phyloP scores from a whole-genome alignment of 2,329 filamentous ascomycete species.

The Zasmidium cellare region DNA sequence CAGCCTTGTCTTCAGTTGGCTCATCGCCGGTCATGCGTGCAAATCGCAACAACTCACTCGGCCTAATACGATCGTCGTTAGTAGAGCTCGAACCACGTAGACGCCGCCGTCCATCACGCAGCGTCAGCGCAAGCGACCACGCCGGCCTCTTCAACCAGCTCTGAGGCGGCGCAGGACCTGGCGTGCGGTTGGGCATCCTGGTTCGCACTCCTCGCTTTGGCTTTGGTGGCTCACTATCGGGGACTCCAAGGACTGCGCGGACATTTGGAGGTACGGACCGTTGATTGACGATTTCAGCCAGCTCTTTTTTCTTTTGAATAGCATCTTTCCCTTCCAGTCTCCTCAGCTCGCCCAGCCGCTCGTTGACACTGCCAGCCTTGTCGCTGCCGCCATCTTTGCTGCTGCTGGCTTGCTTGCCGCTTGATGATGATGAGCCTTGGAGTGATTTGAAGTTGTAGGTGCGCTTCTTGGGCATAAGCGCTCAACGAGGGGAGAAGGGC shows the following conservation, averaged over 20 bases:
- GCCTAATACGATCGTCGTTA: constrained; percentile 26
- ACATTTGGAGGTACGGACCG: constrained; percentile 47
- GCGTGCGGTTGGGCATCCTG: constrained; percentile 35
- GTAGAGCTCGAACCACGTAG: constrained; percentile 8
- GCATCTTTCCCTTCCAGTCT: constrained; percentile 42
- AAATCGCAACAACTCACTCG: constrained; percentile 29
- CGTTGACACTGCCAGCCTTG: constrained; percentile 41
- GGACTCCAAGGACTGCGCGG: constrained; percentile 45
- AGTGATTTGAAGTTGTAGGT: constrained; percentile 42
- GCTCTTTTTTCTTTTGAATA: constrained; percentile 41
- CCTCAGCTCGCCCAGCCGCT: constrained; percentile 49
- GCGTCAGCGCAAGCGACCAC: constrained; percentile 21
- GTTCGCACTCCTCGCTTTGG: constrained; percentile 43
- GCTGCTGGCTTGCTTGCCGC: constrained; percentile 39
- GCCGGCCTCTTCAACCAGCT: constrained; percentile 44
- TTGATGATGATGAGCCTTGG: constrained; percentile 34
- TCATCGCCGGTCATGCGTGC: constrained; percentile 20
- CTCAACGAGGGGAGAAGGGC: constrained; percentile 5
- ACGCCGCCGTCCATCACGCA: constrained; percentile 20
- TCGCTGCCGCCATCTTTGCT: constrained; percentile 21
- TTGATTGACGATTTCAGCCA: constrained; percentile 43
- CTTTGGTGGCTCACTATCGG: constrained; percentile 47
- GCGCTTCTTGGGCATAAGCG: constrained; percentile 51
- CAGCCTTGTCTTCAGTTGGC: neutral
- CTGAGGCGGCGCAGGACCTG: constrained; percentile 48